phyloP scores from a whole-genome alignment of 345 rosid species.

The Passiflora organensis region DNA sequence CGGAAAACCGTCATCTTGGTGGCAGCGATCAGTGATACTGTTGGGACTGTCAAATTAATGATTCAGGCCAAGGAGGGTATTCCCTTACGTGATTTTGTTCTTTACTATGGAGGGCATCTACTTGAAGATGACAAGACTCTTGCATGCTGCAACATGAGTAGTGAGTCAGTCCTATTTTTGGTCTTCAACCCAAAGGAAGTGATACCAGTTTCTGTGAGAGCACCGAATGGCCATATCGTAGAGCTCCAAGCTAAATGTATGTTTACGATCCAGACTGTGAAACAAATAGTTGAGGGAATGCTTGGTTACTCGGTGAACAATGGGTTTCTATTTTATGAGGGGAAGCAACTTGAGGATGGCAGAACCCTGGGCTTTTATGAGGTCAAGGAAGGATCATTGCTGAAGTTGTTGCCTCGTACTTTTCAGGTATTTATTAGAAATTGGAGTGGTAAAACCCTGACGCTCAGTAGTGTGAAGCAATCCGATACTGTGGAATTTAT shows the following conservation, averaged over 20 bases:
- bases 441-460: conserved; percentile 28
- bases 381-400: conserved; percentile 22
- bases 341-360: conserved; percentile 24
- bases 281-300: conserved; percentile 21
- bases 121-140: conserved; percentile 28
- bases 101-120: conserved; percentile 21
- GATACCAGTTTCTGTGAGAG: conserved; percentile 22
- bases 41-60: conserved; percentile 19
- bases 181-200: conserved; percentile 20
- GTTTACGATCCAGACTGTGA: conserved; percentile 24
- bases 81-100: conserved; percentile 15
- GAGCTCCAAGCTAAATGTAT: conserved; percentile 20
- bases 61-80: conserved; percentile 27
- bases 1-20: conserved; percentile 12
- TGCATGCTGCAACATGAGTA: conserved; percentile 18
- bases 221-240: conserved; percentile 11
- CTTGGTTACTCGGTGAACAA: not conserved
- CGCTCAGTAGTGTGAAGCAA: conserved; percentile 26
- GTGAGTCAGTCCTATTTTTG: conserved; percentile 20
- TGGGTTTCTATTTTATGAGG: conserved; percentile 11
- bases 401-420: conserved; percentile 8
- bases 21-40: conserved; percentile 19
- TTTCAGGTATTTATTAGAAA: conserved; percentile 31
- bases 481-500: conserved; percentile 12
- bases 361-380: conserved; percentile 31